These are phyloP conservation scores for Lyophyllum decastes DNA, from an alignment of 768 basidiomycete species.

Conservation along the genomic window DNA sequence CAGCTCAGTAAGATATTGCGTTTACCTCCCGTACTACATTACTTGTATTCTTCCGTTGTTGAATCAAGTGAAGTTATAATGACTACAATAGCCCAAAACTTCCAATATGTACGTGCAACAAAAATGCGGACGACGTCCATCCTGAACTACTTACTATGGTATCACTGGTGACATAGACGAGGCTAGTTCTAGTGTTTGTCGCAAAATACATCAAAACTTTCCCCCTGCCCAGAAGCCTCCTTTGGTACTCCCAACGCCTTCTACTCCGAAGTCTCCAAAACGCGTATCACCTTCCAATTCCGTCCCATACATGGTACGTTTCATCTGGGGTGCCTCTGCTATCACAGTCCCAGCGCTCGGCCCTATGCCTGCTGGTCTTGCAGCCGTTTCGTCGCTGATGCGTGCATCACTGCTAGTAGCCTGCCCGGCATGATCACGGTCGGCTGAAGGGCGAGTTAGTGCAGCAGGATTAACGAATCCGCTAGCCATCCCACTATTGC, in stretches of 20 bases:
- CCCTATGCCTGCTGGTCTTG: constrained; percentile 36
- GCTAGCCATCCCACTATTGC: constrained; percentile 25
- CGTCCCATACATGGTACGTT: constrained; percentile 82
- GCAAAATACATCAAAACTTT: constrained; percentile 36
- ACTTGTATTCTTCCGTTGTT: constrained; percentile 20
- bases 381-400: constrained; percentile 43
- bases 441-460: constrained; percentile 30
- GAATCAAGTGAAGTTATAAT: constrained; percentile 14
- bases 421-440: constrained; percentile 22
- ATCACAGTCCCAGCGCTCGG: constrained; percentile 21
- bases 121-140: background rate
- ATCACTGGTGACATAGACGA: background rate
- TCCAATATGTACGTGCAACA: background rate
- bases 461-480: constrained; percentile 44
- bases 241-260: constrained; percentile 66
- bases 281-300: constrained; percentile 81
- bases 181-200: too few species aligned
- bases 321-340: constrained; percentile 42
- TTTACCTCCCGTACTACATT: constrained; percentile 6
- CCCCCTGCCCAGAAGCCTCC: constrained; percentile 58
- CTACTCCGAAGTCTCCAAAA: constrained; percentile 83
- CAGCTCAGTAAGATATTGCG: constrained; percentile 11
- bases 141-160: background rate
- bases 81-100: too few species aligned
- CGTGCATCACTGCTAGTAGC: constrained; percentile 42